These are phyloP conservation scores for Naganishia kalamii DNA, from an alignment of 768 basidiomycete species.

Conservation along the genomic window DNA sequence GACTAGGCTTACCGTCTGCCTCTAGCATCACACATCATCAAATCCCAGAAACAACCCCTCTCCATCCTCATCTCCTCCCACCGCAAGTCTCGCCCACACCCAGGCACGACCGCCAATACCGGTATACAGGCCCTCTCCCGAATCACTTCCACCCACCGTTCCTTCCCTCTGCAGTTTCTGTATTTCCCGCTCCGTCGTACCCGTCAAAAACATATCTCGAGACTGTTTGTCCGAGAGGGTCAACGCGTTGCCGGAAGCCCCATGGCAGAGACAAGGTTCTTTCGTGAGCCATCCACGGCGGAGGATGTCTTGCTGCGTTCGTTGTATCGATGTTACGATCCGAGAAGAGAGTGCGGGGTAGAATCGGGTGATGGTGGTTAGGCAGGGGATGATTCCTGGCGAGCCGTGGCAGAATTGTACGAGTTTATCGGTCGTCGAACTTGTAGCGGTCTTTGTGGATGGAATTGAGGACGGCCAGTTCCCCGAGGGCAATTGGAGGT, in stretches of 20 bases:
- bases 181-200: background rate
- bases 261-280: conserved; percentile 8
- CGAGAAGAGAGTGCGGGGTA: background rate
- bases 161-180: background rate
- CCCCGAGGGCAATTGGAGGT: background rate
- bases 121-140: background rate
- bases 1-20: no score
- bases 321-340: background rate
- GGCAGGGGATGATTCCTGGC: conserved; percentile 9
- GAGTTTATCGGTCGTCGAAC: background rate
- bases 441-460: background rate
- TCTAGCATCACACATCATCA: background rate
- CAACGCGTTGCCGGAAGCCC: background rate
- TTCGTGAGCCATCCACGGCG: background rate
- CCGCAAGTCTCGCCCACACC: background rate
- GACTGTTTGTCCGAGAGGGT: background rate
- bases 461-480: conserved; percentile 11
- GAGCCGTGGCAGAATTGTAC: conserved; percentile 15
- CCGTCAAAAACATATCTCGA: background rate
- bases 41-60: background rate
- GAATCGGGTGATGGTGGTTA: background rate
- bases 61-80: background rate
- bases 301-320: background rate
- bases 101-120: background rate
- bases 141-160: background rate